Evolutionary conservation across 2,329 filamentous ascomycete species (phyloP).

Genomic region (Trichoderma aggressivum): DNA sequence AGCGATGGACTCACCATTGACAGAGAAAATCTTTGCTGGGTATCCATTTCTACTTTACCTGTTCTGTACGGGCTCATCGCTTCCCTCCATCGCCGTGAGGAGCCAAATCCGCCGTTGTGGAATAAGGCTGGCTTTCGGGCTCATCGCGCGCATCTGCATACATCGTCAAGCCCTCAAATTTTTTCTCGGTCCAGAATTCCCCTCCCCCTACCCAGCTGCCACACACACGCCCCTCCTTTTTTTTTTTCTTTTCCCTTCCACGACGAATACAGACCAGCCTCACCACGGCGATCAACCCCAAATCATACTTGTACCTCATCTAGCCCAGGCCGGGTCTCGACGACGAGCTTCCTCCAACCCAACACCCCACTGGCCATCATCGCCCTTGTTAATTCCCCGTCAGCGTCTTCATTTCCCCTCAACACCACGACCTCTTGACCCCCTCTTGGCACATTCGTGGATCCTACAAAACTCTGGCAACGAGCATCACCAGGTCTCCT

Average conservation of each 20-base stretch:
- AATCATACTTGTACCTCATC: neutral
- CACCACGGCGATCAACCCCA: constrained; percentile 9
- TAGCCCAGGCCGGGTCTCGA: neutral
- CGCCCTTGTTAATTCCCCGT: neutral
- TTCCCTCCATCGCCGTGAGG: neutral
- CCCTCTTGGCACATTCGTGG: neutral
- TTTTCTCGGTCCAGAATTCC: neutral
- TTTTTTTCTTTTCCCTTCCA: neutral
- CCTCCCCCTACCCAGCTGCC: constrained; percentile 1
- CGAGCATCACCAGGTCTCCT: neutral
- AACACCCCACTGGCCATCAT: neutral
- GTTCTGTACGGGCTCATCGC: neutral
- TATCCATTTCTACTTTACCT: neutral
- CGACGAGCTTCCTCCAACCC: neutral
- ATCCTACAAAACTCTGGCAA: neutral
- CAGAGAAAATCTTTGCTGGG: neutral
- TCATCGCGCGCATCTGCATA: neutral
- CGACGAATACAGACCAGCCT: neutral
- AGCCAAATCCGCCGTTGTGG: neutral
- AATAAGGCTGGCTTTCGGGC: neutral
- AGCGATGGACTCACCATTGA: neutral
- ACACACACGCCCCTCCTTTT: neutral
- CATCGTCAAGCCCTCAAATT: neutral
- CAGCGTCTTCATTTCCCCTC: neutral
- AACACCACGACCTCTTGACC: neutral